Base-by-base conservation (phyloP, 306 rosid genomes). In the Coriaria nepalensis region DNA sequence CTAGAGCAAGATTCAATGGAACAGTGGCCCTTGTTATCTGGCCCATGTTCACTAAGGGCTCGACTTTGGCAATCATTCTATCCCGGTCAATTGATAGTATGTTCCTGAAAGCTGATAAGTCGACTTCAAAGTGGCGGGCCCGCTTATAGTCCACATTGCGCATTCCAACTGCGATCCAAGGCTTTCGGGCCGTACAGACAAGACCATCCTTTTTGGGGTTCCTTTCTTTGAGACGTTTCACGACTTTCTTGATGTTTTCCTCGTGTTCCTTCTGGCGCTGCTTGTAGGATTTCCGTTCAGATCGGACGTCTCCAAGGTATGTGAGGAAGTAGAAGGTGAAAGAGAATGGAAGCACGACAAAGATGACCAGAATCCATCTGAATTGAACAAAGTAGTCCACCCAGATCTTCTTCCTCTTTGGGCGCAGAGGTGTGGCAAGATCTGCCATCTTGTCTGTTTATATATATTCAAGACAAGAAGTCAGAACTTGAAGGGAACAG, bases 121-220 rank as follows among this genome's bases (percentile, higher is more conserved):
- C 97, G 13, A 90, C 93, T 68, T 90, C 97, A 49, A 78, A 90
- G 63, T 90, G 97, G 2, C 97, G 86, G 47, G 97, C 97, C 20
- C 97, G 81, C 75, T 90, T 90, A 51, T 90, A 90, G 72, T 90
- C 97, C 55, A 90, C 95, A 66, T 90, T 90, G 13, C 97, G 70
- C 97, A 84, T 90, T 43, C 97, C 97, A 59, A 90, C 97, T 2
- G 97, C 97, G 50, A 90, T 80, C 84, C 84, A 90, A 2, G 97
- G 97, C 56, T 84, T 90, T 9, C 97, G 82, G 46, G 97, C 97
- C 5, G 97, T 81, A 59, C 97, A 90, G 47, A 90, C 97, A 57
- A 90, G 97, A 50, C 97, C 97, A 53, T 84, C 97, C 67, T 71
- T 90, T 0, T 74, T 57, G 5, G 95, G 82, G 14, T 90, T 75